These are phyloP conservation scores for Nemania sp. DNA, from an alignment of 2,329 filamentous ascomycete genomes.

Conservation along the genomic window DNA sequence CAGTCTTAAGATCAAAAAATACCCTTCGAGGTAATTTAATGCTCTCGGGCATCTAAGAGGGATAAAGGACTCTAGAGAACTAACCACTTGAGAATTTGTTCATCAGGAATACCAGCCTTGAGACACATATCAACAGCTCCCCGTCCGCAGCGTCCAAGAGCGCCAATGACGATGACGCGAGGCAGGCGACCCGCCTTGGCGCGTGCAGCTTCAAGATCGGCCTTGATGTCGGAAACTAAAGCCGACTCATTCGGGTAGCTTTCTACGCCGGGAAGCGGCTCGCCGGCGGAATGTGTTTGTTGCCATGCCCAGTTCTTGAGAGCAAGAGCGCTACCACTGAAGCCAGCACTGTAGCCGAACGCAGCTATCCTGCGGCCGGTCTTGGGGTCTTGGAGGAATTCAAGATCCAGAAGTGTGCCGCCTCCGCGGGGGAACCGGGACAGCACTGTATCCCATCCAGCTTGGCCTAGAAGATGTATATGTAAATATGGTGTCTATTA, in stretches of 20 bases:
- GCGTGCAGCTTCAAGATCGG: constrained; percentile 74
- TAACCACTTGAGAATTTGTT: constrained; percentile 74
- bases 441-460: constrained; percentile 83
- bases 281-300: constrained; percentile 72
- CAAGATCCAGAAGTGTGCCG: constrained; percentile 84
- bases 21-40: no score
- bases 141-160: constrained; percentile 82
- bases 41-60: no score
- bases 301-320: constrained; percentile 88
- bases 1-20: no score
- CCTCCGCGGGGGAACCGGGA: constrained; percentile 80
- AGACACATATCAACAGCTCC: constrained; percentile 85
- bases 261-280: constrained; percentile 74
- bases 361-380: constrained; percentile 77
- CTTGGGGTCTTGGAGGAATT: constrained; percentile 80
- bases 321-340: constrained; percentile 78
- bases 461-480: constrained; percentile 64
- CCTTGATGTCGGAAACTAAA: constrained; percentile 80
- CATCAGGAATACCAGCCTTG: constrained; percentile 76
- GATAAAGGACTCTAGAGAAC: no score
- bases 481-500: no score
- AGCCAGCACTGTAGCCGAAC: constrained; percentile 81
- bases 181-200: constrained; percentile 74
- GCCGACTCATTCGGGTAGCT: constrained; percentile 80
- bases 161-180: constrained; percentile 85